Base-by-base conservation (phyloP, 1,284 basidiomycete genomes). In the Boletellus deceptivus region DNA sequence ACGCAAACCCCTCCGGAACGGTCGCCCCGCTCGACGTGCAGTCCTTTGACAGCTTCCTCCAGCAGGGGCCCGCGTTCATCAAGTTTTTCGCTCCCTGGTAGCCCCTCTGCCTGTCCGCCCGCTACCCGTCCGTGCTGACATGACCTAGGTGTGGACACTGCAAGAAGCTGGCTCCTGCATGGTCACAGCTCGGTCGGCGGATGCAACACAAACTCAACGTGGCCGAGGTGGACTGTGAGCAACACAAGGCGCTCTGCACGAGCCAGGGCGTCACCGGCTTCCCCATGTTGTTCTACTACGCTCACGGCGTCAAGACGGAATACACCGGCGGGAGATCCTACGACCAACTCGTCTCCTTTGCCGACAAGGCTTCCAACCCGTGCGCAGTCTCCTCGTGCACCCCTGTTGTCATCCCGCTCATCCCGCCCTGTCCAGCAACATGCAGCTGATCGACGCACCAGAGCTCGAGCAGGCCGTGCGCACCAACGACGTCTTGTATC, bases 1-100 rank as follows among this genome's bases (percentile, higher is more conserved):
- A 56, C 35, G 62, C 75, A 10, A 93, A 93, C 61, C 72, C 78
- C 1, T 61, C 73, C 2, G 91, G 91, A n/a, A 70, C 77, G 39
- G 83, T 93, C 3, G 55, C 82, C 20, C 63, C 75, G 2, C 75
- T 92, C 38, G 72, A 79, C 35, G 63, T 73, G 8, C 70, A 72
- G 7, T 78, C 70, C 0, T 86, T 94, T 64, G 64, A 74, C 9
- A 49, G 58, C 20, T 70, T 75, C 0, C 72, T 87, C 22, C 68
- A 71, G 3, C 68, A 80, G 52, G 85, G 90, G 0, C 83, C 89
- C 0, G 74, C 83, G 0, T 91, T 96, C 60, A 77, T 95, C 71
- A 95, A 97, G 67, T 97, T 90, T 73, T 96, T 80, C 64, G 93
- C 92, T 0, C 93, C 93, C 0, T 95, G 93, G 93, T 83, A 60